These are phyloP conservation scores for Thelephora ganbajun DNA, from an alignment of 768 basidiomycete species.

Conservation along the genomic window DNA sequence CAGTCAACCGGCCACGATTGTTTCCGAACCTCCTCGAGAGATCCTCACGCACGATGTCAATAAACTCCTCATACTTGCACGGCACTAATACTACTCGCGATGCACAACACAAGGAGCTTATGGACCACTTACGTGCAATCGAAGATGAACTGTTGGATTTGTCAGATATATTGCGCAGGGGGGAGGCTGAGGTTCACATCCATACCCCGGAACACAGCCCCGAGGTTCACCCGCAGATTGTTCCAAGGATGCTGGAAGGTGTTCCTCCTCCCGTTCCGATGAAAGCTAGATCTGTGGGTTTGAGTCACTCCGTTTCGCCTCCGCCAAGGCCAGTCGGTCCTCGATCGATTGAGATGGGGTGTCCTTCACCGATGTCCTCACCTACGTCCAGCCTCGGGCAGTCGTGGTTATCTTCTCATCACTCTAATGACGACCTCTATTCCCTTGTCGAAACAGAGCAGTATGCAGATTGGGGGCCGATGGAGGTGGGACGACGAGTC, in stretches of 20 bases:
- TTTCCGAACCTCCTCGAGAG: no score
- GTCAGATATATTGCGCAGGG: conserved; percentile 8
- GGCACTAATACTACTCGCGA: conserved; percentile 52
- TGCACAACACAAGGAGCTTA: conserved; percentile 48
- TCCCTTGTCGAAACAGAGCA: no score
- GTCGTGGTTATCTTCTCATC: no score
- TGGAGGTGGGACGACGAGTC: conserved; percentile 68
- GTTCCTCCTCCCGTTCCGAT: conserved; percentile 16
- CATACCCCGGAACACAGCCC: conserved; percentile 4
- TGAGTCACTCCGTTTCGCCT: no score
- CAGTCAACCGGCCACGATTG: no score
- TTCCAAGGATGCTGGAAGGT: conserved; percentile 10
- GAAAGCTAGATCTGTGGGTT: conserved; percentile 29
- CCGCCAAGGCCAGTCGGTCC: no score
- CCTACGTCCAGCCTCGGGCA: conserved; percentile 22
- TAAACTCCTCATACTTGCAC: conserved; percentile 36
- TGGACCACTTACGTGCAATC: conserved; percentile 52
- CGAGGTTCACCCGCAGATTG: not conserved
- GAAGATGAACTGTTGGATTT: conserved; percentile 46
- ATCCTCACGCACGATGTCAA: no score
- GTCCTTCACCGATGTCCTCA: conserved; percentile 26
- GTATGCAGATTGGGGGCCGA: conserved; percentile 37
- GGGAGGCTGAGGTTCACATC: no score
- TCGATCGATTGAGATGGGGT: conserved; percentile 24
- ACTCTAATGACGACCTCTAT: no score